Base-by-base conservation (phyloP, 768 basidiomycete genomes). In the Mycena haematopus region DNA sequence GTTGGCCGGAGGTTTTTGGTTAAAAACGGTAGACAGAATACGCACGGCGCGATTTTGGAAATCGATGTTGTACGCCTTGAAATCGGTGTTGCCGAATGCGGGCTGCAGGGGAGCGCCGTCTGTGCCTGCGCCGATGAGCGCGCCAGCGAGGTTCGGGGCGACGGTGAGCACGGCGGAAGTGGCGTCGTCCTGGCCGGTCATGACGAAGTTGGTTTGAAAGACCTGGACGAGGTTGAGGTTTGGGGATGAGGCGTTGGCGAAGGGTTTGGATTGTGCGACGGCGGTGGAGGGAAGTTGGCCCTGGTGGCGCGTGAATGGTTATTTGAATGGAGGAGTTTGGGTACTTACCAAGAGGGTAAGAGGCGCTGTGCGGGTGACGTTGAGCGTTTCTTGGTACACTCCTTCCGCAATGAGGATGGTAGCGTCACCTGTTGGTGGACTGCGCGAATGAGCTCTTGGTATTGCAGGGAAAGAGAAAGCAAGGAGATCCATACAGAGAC, bases 41-140 rank as follows among this genome's bases (percentile, higher is more conserved):
- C 83, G 59, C 63, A 88, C 87, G n/a, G 87, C 87, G 62, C 83
- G 77, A 65, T 89, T 90, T 57, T 86, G 79, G 59, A 88, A 86
- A 69, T 89, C 82, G 62, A 90, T 83, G 65, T 89, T 89, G 63
- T 89, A 88, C 10, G 80, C 84, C 65, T 77, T 86, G 74, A 89
- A 89, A 66, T 90, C 82, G 24, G 70, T 63, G 61, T 76, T 86
- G 0, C 88, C 88, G 55, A 84, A 86, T 13, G 76, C 69, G 5
- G 79, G 77, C 63, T 86, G 80, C 1, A 78, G 71, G 19, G 81
- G 85, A 0, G 86, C 86, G 1, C 86, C 86, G 8, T 80, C 83
- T 1, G 86, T 80, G 2, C 87, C 87, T 2, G 84, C 81, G 3
- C 87, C 86, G 49, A 87, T 86, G 47, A 87, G 72, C 33, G 85